Evolutionary conservation across 331 rosid species (phyloP).

Genomic region (Pyracantha coccinea): DNA sequence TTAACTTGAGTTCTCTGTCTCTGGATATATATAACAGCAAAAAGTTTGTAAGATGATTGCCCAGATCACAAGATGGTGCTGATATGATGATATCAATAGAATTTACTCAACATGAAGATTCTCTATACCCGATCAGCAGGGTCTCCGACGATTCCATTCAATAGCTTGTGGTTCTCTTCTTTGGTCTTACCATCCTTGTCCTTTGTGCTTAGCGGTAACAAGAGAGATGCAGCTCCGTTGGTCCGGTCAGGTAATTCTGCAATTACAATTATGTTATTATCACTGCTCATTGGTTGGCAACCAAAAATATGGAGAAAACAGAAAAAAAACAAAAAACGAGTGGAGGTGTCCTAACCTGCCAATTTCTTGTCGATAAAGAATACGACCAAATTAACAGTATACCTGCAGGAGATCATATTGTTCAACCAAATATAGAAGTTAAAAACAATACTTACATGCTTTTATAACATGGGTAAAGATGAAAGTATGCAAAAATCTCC

Average conservation of each 20-base stretch:
- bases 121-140: slow-evolving; percentile 75
- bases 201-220: slow-evolving; percentile 67
- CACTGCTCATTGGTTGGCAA: slow-evolving; percentile 1
- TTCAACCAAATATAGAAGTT: neutral
- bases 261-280: slow-evolving; percentile 20
- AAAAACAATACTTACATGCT: neutral
- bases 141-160: slow-evolving; percentile 82
- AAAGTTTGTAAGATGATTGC: neutral
- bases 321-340: neutral
- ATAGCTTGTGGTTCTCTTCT: slow-evolving; percentile 85
- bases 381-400: slow-evolving; percentile 46
- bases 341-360: slow-evolving; percentile 17
- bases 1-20: slow-evolving; percentile 89
- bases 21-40: slow-evolving; percentile 32
- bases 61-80: neutral
- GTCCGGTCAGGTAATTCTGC: slow-evolving; percentile 91
- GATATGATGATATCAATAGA: neutral
- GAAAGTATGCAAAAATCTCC: neutral
- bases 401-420: slow-evolving; percentile 22
- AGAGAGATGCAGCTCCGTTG: slow-evolving; percentile 32
- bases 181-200: slow-evolving; percentile 67
- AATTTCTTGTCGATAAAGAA: slow-evolving; percentile 39
- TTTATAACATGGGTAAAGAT: neutral
- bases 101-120: neutral
- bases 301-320: neutral